Conservation (phyloP, 345 rosid genomes). For the Eucalyptus polybractea region DNA sequence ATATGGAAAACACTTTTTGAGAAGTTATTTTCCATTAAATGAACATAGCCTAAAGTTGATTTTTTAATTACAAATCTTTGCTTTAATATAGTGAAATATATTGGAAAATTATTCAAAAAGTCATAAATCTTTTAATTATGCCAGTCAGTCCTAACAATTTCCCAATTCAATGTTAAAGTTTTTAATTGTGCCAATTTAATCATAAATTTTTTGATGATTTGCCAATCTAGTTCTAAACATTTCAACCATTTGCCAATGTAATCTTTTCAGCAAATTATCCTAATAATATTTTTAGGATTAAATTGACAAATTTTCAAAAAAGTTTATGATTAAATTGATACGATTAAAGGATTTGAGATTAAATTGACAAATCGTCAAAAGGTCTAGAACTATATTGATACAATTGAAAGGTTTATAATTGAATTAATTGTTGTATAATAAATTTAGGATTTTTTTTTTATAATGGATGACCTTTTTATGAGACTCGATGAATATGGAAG, state of each 20-base stretch:
- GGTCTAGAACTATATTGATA: too few species aligned
- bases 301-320: too few species aligned
- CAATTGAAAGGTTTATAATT: accelerated
- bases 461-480: neutral
- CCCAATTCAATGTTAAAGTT: neutral
- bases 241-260: neutral
- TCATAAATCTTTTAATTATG: neutral
- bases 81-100: neutral
- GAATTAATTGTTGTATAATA: too few species aligned
- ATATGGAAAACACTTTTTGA: too few species aligned
- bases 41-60: too few species aligned
- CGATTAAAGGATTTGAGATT: too few species aligned
- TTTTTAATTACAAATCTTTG: neutral
- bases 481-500: neutral
- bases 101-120: neutral
- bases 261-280: too few species aligned
- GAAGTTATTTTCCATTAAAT: too few species aligned
- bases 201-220: neutral
- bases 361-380: neutral
- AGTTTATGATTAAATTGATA: neutral
- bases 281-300: neutral
- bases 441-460: neutral
- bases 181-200: too few species aligned
- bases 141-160: neutral
- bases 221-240: too few species aligned